Evolutionary conservation across 768 basidiomycete genomes (phyloP).

Genomic region (Leccinellum luteum): DNA sequence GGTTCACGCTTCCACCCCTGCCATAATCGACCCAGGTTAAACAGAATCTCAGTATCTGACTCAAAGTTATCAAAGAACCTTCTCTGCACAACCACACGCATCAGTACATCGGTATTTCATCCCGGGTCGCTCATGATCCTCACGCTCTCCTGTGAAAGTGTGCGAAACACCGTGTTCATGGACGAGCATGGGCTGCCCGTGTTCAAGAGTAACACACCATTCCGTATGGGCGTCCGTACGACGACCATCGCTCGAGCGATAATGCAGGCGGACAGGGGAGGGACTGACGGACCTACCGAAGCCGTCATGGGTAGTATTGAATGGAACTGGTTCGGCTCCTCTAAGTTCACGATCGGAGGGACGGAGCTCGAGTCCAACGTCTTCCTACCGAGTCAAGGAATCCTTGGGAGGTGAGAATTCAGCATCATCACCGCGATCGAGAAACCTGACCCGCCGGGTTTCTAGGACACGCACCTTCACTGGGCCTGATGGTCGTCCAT

Average conservation of each 20-base stretch:
- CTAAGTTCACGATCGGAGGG: constrained; percentile 30
- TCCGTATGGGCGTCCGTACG: constrained; percentile 13
- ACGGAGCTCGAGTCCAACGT: constrained; percentile 21
- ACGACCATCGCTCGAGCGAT: constrained; percentile 18
- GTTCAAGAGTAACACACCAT: constrained; percentile 27
- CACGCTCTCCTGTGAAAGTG: constrained; percentile 20
- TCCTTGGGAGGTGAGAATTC: constrained; percentile 14
- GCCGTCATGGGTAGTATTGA: constrained; percentile 30
- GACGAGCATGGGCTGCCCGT: constrained; percentile 24
- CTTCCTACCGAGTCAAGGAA: constrained; percentile 23
- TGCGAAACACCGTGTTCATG: constrained; percentile 27
- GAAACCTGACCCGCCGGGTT: too few species aligned
- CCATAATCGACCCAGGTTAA: background rate
- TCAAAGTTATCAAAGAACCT: background rate
- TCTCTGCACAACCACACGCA: background rate
- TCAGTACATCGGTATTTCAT: background rate
- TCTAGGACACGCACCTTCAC: constrained; percentile 23
- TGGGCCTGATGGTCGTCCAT: constrained; percentile 31
- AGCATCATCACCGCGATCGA: too few species aligned
- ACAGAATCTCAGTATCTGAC: background rate
- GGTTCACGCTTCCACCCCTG: too few species aligned
- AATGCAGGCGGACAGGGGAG: background rate
- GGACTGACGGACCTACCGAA: constrained; percentile 19
- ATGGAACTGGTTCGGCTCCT: constrained; percentile 29
- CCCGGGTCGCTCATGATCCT: constrained; percentile 24